These are phyloP conservation scores for Sporothrix schenckii DNA, from an alignment of 2,329 filamentous ascomycete genomes.

Conservation along the genomic window DNA sequence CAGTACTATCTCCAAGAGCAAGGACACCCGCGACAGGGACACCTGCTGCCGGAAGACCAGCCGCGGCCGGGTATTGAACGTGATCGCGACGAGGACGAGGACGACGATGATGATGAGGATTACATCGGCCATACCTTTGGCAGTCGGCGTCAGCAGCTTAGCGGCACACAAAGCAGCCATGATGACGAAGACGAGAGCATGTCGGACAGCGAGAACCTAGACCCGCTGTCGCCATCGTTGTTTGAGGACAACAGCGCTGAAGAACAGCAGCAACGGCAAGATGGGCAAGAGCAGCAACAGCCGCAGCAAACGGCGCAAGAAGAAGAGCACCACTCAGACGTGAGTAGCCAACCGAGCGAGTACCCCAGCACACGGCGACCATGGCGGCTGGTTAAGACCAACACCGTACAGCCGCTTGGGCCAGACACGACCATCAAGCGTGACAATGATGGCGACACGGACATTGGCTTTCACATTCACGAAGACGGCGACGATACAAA, in stretches of 20 bases:
- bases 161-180: not conserved
- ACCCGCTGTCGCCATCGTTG: conserved; percentile 44
- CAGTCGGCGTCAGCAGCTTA: not conserved
- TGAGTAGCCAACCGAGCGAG: conserved; percentile 59
- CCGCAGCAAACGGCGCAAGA: conserved; percentile 9
- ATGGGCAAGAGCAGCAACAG: not conserved
- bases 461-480: conserved; percentile 35
- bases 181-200: conserved; percentile 39
- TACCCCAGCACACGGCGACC: conserved; percentile 57
- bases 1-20: conserved; percentile 4
- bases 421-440: conserved; percentile 14
- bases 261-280: conserved; percentile 19
- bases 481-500: conserved; percentile 33
- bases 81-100: conserved; percentile 26
- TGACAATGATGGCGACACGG: conserved; percentile 27
- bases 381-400: conserved; percentile 40
- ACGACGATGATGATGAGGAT: not conserved
- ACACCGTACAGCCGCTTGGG: conserved; percentile 32
- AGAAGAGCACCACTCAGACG: conserved; percentile 40
- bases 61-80: conserved; percentile 62
- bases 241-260: conserved; percentile 33
- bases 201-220: conserved; percentile 56
- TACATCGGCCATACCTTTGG: conserved; percentile 10
- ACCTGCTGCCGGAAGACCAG: conserved; percentile 55
- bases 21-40: conserved; percentile 25